Evolutionary conservation across 169 alveolate species (phyloP).

Genomic region (Theileria equi): DNA sequence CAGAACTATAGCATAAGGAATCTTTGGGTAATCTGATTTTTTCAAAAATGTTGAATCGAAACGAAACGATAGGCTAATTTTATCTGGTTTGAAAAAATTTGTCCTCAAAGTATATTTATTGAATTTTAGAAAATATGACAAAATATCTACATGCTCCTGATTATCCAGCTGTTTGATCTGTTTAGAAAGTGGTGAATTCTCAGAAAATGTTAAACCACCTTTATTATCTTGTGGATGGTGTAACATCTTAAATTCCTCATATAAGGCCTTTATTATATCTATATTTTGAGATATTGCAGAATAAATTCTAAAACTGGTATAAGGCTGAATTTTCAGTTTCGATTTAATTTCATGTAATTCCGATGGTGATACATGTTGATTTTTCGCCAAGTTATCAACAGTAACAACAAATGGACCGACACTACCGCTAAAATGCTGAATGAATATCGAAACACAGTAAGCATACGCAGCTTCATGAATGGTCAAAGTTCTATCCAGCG

Average conservation of each 20-base stretch:
- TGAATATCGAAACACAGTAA: constrained; percentile 55
- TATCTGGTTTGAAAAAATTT: constrained; percentile 68
- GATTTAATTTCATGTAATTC: constrained; percentile 71
- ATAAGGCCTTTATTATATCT: constrained; percentile 50
- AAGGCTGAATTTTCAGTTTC: constrained; percentile 69
- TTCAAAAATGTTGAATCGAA: constrained; percentile 65
- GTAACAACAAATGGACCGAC: constrained; percentile 68
- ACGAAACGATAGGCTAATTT: constrained; percentile 68
- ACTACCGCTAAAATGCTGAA: constrained; percentile 71
- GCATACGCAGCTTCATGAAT: constrained; percentile 63
- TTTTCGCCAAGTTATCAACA: constrained; percentile 52
- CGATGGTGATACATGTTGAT: constrained; percentile 50
- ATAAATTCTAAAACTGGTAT: constrained; percentile 50
- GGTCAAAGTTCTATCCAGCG: constrained; percentile 50
- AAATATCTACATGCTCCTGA: constrained; percentile 64
- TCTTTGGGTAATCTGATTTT: constrained; percentile 67
- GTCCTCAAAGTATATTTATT: constrained; percentile 67
- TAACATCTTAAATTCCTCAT: constrained; percentile 46
- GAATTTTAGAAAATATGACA: constrained; percentile 69
- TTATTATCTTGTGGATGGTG: constrained; percentile 38
- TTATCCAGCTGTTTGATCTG: constrained; percentile 66
- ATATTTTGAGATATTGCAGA: constrained; percentile 41
- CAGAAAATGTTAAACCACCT: neutral
- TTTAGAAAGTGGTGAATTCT: constrained; percentile 11
- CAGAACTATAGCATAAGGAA: constrained; percentile 73